Conservation (phyloP, 2,329 filamentous ascomycete genomes). For the Metarhizium brunneum region DNA sequence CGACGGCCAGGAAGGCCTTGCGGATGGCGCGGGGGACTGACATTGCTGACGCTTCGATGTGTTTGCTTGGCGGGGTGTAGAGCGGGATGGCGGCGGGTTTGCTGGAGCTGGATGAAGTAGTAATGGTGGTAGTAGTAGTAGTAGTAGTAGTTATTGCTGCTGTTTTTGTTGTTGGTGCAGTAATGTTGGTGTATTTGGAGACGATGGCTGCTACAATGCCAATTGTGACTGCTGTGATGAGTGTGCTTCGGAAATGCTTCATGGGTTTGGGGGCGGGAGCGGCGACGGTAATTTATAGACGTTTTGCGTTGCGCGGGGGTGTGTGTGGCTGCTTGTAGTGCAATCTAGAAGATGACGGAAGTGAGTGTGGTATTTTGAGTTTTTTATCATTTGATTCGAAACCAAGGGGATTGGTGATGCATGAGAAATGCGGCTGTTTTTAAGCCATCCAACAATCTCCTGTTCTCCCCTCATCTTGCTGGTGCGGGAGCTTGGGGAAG, state of each 20-base stretch:
- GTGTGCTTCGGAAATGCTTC: not conserved
- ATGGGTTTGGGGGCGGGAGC: not conserved
- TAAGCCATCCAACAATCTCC: no score
- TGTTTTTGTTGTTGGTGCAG: no score
- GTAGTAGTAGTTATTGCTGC: not conserved
- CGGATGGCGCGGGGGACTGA: slow-evolving; percentile 66
- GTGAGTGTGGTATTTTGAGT: no score
- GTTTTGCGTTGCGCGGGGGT: not conserved
- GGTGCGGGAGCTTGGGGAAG: not conserved
- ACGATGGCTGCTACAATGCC: not conserved
- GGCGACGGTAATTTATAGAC: not conserved
- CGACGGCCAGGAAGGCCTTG: slow-evolving; percentile 73
- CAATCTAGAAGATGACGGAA: no score
- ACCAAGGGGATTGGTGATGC: no score
- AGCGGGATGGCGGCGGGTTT: not conserved
- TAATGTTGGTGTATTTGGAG: not conserved
- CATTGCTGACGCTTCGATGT: slow-evolving; percentile 39
- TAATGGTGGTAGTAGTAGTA: no score
- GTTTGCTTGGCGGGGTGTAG: not conserved
- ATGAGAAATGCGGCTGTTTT: no score
- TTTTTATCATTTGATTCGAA: no score
- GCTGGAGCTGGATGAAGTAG: not conserved
- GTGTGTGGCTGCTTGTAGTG: not conserved
- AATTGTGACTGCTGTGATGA: not conserved
- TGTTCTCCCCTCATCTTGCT: no score